Evolutionary conservation across 208 protist species (phyloP).

Genomic region (Trypanosoma boissoni): DNA sequence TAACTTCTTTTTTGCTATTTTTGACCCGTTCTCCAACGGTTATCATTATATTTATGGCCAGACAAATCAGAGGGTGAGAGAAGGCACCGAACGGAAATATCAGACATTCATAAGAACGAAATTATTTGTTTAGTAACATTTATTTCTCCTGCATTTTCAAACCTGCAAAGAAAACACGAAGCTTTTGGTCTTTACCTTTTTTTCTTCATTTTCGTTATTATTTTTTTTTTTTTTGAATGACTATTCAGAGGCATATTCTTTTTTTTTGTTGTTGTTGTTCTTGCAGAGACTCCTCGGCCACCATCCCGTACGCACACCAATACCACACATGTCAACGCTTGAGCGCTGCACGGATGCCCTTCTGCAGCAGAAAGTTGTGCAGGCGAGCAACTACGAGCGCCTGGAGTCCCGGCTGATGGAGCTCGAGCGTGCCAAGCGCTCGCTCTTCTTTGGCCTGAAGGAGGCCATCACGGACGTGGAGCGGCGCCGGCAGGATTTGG

Average conservation of each 20-base stretch:
- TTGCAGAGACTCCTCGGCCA: background rate
- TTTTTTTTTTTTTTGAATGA: conserved; percentile 17
- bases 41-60: too few species aligned
- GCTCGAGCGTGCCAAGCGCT: conserved; percentile 45
- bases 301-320: too few species aligned
- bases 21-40: background rate
- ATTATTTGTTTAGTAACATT: too few species aligned
- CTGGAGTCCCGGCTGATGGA: conserved; percentile 59
- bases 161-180: too few species aligned
- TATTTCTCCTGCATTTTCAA: too few species aligned
- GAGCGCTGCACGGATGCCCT: conserved; percentile 67
- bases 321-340: conserved; percentile 51
- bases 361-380: conserved; percentile 71
- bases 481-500: conserved; percentile 47
- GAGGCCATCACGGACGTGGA: conserved; percentile 53
- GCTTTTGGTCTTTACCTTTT: background rate
- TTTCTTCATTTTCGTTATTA: background rate
- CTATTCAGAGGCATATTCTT: too few species aligned
- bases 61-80: too few species aligned
- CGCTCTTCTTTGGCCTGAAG: conserved; percentile 40
- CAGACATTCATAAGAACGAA: too few species aligned
- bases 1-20: conserved; percentile 1
- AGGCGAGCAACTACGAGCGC: conserved; percentile 60
- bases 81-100: too few species aligned
- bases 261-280: background rate